A percentile compares a stretch with the other conserved stretches of the same genome.
These are phyloP conservation scores for Blastomyces parvus DNA, from an alignment of 2,329 filamentous ascomycete species.

Conservation along the genomic window DNA sequence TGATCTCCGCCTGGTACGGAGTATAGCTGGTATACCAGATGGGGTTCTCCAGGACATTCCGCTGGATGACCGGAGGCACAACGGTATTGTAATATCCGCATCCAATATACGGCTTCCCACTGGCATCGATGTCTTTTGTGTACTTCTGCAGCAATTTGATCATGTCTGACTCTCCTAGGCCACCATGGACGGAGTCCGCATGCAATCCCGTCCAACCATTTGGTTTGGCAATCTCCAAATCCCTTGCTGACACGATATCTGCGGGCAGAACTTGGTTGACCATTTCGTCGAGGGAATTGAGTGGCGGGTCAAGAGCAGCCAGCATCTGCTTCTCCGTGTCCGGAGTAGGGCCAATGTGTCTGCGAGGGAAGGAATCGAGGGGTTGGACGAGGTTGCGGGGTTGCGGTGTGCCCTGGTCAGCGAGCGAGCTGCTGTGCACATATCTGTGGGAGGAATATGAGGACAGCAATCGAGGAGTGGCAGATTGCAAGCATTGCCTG, in stretches of 20 bases:
- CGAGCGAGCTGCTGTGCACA: conserved; percentile 85
- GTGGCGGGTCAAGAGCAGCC: conserved; percentile 64
- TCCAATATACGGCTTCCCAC: conserved; percentile 63
- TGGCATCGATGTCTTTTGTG: conserved; percentile 50
- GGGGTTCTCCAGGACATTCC: conserved; percentile 85
- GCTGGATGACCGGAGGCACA: conserved; percentile 80
- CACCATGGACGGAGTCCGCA: conserved; percentile 31
- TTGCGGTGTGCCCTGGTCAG: conserved; percentile 58
- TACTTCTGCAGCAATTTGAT: conserved; percentile 33
- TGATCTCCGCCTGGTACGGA: conserved; percentile 94
- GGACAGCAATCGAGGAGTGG: conserved; percentile 17
- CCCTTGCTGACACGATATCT: conserved; percentile 61
- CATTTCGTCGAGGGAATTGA: conserved; percentile 66
- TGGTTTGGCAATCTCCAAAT: conserved; percentile 49
- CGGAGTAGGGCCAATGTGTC: conserved; percentile 78
- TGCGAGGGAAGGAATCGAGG: conserved; percentile 57
- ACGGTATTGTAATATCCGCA: conserved; percentile 81
- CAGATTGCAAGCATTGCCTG: conserved; percentile 24
- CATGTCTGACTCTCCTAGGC: conserved; percentile 40
- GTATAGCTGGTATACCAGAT: conserved; percentile 98
- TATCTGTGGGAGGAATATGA: conserved; percentile 18
- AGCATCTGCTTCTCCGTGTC: conserved; percentile 68
- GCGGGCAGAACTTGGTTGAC: conserved; percentile 72
- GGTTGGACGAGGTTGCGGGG: conserved; percentile 36
- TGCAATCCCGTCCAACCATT: conserved; percentile 34